Evolutionary conservation across 495 filamentous ascomycete genomes (phyloP).

Genomic region (Corynascus novoguineensis): DNA sequence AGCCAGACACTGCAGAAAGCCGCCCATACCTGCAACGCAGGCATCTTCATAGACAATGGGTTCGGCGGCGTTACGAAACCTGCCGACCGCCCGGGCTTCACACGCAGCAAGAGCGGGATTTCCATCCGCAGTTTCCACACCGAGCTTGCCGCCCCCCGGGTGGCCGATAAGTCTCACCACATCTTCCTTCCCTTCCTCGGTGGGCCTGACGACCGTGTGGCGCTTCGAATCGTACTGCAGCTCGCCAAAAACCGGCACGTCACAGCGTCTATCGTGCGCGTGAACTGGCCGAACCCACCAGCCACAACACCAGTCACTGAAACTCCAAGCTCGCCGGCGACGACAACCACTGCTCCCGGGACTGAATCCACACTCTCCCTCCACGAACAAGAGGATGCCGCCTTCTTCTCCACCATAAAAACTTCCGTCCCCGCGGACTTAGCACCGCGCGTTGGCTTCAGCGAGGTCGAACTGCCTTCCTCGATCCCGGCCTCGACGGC

Average conservation of each 20-base stretch:
- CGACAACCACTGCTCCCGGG: conserved; percentile 18
- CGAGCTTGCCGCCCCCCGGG: conserved; percentile 40
- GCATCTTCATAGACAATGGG: conserved; percentile 77
- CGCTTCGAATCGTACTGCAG: conserved; percentile 74
- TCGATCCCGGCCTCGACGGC: conserved; percentile 21
- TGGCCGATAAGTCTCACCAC: conserved; percentile 68
- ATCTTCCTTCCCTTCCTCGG: conserved; percentile 87
- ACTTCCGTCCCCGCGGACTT: conserved; percentile 58
- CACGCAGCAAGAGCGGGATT: conserved; percentile 49
- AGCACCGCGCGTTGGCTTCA: conserved; percentile 56
- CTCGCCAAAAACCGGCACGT: conserved; percentile 70
- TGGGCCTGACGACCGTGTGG: conserved; percentile 75
- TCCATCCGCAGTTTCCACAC: conserved; percentile 52
- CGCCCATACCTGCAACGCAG: conserved; percentile 53
- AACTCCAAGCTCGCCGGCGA: too few relatives aligned
- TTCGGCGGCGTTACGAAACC: conserved; percentile 50
- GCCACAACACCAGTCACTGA: conserved; percentile 1
- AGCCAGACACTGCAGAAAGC: conserved; percentile 55
- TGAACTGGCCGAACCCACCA: conserved; percentile 29
- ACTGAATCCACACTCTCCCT: conserved; percentile 11
- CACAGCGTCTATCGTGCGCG: conserved; percentile 62
- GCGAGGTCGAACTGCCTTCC: neutral
- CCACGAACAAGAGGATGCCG: conserved; percentile 41
- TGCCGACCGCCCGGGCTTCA: conserved; percentile 30
- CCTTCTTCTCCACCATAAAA: conserved; percentile 58